Evolutionary conservation across 768 basidiomycete genomes (phyloP), one percentile per base, ranked within the genome.

Genomic region (Serendipita indica): DNA sequence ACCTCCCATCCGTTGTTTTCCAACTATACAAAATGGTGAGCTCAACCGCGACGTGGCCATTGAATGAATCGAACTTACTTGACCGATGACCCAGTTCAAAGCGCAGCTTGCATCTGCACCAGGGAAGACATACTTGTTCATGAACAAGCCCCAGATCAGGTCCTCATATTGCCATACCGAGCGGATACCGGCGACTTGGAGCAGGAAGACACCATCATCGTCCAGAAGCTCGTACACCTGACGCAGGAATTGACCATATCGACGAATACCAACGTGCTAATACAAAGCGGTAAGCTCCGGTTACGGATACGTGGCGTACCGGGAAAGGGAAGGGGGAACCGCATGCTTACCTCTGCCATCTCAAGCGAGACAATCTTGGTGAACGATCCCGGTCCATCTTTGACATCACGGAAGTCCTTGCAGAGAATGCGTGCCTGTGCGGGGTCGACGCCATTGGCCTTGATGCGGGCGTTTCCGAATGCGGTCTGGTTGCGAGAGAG

Each of bases 131-230:
- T 99, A 98, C 67, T 92, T 92, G 80, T 89, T 93, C 90, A 93
- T 93, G 76, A 93, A 94, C 22, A 93, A 77, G 63, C 91, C 92
- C 91, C 96, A 99, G 64, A 90, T 83, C 59, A 99, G 81, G 69
- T 99, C 96, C 74, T 99, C 96, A 64, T 84, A 98, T 69, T 98
- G 96, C 96, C 96, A 99, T n/a, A 76, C 69, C 3, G 92, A 92
- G 33, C 94, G 83, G 64, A 97, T 74, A 62, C 96, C 96, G 49
- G 96, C 90, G n/a, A 99, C 94, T 73, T 99, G 96, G 74, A 93
- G 79, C 43, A 98, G 88, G 66, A 98, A 86, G 60, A 84, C 79
- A 32, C 96, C 96, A 63, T 98, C 86, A 69, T 99, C 93, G 60
- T 91, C 87, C 62, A 99, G 77, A 34, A 98, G 76, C 64, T 93